Base-by-base conservation (phyloP, 805 yeast species). In the Metschnikowia matae region DNA sequence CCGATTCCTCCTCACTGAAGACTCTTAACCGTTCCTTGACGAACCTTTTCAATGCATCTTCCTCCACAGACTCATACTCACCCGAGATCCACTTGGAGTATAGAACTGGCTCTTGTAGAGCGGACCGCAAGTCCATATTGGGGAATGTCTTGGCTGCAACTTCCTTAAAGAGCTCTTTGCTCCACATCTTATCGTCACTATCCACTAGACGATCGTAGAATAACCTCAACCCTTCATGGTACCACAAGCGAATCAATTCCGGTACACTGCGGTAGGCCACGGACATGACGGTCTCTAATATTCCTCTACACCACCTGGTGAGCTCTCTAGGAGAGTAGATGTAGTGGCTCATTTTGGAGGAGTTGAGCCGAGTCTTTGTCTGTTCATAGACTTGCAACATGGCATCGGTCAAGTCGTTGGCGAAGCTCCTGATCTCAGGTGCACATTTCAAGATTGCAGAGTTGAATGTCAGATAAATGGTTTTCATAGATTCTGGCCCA, bases 241-340 rank as follows among this genome's bases (percentile, higher is more conserved):
- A 83, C 89, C 94, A 87, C 0, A 90, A 52, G 39, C 89, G 68
- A 0, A 86, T 62, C 18, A 89, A 63, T 0, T 73, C 77, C 3
- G 68, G 59, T 0, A 65, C 52, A 6, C 60, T 54, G 6, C 73
- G 54, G 13, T 67, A 61, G 1, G 70, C 74, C 2, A 66, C 64
- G 7, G 66, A 70, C 48, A 59, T 65, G 32, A 79, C 58, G 0
- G 83, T 81, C 34, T 77, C 79, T 42, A 80, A 74, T 1, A 91
- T 65, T n/a, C 96, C 96, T 51, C 86, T 75, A 1, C 81, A 73
- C 95, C 96, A 89, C 50, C 98, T 71, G 0, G 97, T 89, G 13
- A 91, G 73, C 63, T 91, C 98, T 64, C 98, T 81, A 0, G 98
- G 98, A 20, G 95, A 84, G 62, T 85, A 86, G 0, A 88, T 70